Evolutionary conservation across 805 yeast genomes (phyloP), one percentile per base, ranked within the genome.

Genomic region (Ogataea populi-albae): DNA sequence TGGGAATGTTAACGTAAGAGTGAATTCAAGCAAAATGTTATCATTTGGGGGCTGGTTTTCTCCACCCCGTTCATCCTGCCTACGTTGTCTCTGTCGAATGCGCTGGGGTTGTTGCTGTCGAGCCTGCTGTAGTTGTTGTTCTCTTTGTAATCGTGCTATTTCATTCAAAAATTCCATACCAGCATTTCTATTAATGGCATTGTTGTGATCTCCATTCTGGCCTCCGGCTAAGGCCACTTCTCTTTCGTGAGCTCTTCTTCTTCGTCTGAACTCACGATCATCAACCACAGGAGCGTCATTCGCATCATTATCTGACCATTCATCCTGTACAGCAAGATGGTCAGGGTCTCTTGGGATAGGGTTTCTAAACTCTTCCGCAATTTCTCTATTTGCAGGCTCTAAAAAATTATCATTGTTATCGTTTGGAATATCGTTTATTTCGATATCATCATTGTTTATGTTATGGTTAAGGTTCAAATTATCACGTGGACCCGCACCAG

Each of bases 401-500:
- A 7, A 11, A n/a, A n/a, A 14, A 19, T 18, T 17, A 6, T 17
- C 24, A 10, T 30, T 17, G 6, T 6, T 14, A 17, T 30, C 32
- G n/a, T n/a, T n/a, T n/a, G n/a, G n/a, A 17, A 11, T 15, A 9
- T 31, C 27, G 15, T 20, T 22, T 6, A n/a, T 6, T 9, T 22
- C n/a, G 24, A 15, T 30, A 18, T 20, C 21, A 33, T 21, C 25
- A 26, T 31, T 22, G 18, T 49, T 48, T 11, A 28, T 35, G 26
- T 43, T 27, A 30, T 35, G 37, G 16, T 26, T 35, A 26, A 31
- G 34, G 20, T 42, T 32, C 14, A 27, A 19, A 26, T 35, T 25
- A 22, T 23, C 34, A 51, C 35, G 65, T 68, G 40, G 37, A 28
- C 20, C 32, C 20, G 30, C 39, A 4, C 34, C 40, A 11, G 34